Evolutionary conservation across 2,329 filamentous ascomycete species (phyloP).

Genomic region (Pochonia chlamydosporia): DNA sequence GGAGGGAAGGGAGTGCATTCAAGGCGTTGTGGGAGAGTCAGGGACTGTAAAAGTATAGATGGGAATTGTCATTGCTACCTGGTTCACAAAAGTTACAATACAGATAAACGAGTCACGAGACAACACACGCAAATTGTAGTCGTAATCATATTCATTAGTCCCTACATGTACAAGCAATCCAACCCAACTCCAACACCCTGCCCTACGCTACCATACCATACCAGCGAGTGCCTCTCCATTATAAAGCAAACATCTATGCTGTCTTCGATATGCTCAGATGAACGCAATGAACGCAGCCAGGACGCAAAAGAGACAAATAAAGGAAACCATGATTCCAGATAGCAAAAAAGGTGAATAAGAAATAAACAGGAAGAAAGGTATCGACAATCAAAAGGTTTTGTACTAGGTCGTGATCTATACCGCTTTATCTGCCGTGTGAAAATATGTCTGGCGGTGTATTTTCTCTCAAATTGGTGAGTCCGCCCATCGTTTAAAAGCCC

Average conservation of each 20-base stretch:
- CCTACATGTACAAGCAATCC: constrained; percentile 4
- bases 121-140: background rate
- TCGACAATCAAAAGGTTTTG: background rate
- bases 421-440: background rate
- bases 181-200: constrained; percentile 1
- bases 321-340: no score
- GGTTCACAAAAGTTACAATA: no score
- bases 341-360: background rate
- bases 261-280: background rate
- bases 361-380: background rate
- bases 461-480: no score
- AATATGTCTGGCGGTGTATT: background rate
- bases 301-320: background rate
- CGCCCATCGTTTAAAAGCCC: no score
- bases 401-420: background rate
- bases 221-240: background rate
- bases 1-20: constrained; percentile 13
- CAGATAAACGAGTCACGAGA: no score
- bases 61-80: no score
- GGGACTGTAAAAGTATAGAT: background rate
- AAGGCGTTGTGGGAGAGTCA: constrained; percentile 14
- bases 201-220: no score
- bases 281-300: background rate
- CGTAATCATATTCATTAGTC: constrained; percentile 2
- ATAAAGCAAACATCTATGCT: background rate